Base-by-base conservation (phyloP, 371 early-diverging fungal species). In the Mycotypha africana region DNA sequence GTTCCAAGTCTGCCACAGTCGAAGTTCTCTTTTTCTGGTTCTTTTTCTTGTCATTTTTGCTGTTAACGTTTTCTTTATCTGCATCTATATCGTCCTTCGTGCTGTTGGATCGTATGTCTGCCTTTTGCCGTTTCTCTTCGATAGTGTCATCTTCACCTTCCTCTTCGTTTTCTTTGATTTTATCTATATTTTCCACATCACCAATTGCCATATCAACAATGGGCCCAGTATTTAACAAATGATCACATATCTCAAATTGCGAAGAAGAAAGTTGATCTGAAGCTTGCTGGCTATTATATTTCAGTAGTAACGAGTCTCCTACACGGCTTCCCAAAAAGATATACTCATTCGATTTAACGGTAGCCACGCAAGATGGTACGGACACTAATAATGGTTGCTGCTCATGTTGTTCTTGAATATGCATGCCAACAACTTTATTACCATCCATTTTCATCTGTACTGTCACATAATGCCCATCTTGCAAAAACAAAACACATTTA, bases 281-380 rank as follows among this genome's bases (percentile, higher is more conserved):
- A 8, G 10, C 24, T 14, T 31, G 19, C 4, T 61, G 49, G 21
- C 39, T 43, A 24, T 40, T 48, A 33, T 60, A 45, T 48, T 86
- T 81, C 41, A 97, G 64, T 51, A 97, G 60, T 40, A 89, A 56
- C 0, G 91, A 85, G 56, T 95, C 89, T 1, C 87, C 82, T 4
- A 83, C 76, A n/a, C 82, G 69, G 5, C 88, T 87, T 2, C 88
- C 93, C 14, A 91, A 57, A 65, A 97, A 95, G 37, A 93, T 69
- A 45, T 85, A 84, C 6, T 83, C 69, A 2, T 51, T 71, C 1
- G 67, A 45, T 16, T 72, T 73, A 15, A 87, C 48, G 23, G 62
- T 60, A 26, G 78, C 60, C 12, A 70, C 78, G 53, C 90, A 86
- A 4, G 86, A 81, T 0, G 85, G 81, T 8, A 70, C 45, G 7